Evolutionary conservation across 352 stramenopile species (phyloP), one percentile per base, ranked within the genome.

Genomic region (Nothophytophthora sp.): DNA sequence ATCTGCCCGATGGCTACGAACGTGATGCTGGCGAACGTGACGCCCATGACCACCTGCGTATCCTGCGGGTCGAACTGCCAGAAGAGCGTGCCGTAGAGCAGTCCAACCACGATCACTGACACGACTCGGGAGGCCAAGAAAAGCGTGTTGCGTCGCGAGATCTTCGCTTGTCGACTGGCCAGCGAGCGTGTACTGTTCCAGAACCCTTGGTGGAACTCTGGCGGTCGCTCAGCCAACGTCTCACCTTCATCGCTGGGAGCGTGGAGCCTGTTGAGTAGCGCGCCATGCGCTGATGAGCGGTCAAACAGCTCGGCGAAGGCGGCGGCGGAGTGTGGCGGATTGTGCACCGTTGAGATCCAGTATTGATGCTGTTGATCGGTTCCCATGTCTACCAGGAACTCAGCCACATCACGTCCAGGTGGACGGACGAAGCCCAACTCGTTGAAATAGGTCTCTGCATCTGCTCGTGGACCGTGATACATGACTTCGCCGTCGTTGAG

Each of bases 401-500:
- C 56, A 5, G 66, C 66, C 4, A 63, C 38, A 47, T 76, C 66
- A 9, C 46, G 57, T 25, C 45, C 34, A 13, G 52, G 40, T 28
- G 70, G 72, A 45, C 70, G 74, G 1, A 39, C 19, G 13, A 77
- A 81, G 0, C 79, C 79, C 11, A 91, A 44, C 13, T 32, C 40
- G 24, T 74, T 57, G 58, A 97, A 96, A 55, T 96, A 95, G 18
- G 59, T 54, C 25, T 80, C 35, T 1, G 53, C 67, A 60, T 66
- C 25, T 71, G 74, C 37, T 77, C 68, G 63, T 65, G 79, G 35
- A 86, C 60, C 40, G 95, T 60, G 67, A 58, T 94, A 98, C 30
- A 97, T 78, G 12, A 97, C 64, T 13, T 73, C 54, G 40, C 92
- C 90, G 38, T 92, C 62, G 63, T 88, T 86, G 28, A 98, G 60